phyloP scores from a whole-genome alignment of 768 basidiomycete species.

The Daedaleopsis sinensis region DNA sequence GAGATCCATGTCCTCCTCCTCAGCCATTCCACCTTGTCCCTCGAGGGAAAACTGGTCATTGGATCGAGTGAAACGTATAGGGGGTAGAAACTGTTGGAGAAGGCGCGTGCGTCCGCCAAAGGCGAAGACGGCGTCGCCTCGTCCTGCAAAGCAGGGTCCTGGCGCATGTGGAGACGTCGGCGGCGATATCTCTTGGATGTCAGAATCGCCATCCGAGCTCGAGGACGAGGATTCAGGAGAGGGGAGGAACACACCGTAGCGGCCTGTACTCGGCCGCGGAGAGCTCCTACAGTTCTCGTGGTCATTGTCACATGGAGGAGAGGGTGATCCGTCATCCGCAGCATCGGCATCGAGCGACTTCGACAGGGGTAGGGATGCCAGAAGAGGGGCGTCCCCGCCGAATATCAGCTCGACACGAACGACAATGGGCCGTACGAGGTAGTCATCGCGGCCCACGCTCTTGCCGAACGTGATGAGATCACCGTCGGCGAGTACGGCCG shows the following conservation, averaged over 20 bases:
- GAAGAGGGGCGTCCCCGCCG: conserved; percentile 12
- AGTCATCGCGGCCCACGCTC: conserved; percentile 63
- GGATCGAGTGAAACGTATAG: conserved; percentile 11
- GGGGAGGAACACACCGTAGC: conserved; percentile 58
- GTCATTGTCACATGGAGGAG: not conserved
- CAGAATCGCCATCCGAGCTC: conserved; percentile 41
- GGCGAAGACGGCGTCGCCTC: not conserved
- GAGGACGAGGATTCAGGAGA: conserved; percentile 42
- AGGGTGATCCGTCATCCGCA: conserved; percentile 11
- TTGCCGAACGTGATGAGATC: conserved; percentile 81
- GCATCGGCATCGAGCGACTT: conserved; percentile 2
- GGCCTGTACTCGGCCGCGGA: conserved; percentile 50
- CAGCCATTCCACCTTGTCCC: not conserved
- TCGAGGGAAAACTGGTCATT: conserved; percentile 6
- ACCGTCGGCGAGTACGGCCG: conserved; percentile 62
- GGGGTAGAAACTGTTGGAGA: conserved; percentile 24
- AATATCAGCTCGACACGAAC: conserved; percentile 61
- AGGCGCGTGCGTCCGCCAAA: conserved; percentile 22
- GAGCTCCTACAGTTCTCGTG: conserved; percentile 18
- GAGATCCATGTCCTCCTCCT: conserved; percentile 20
- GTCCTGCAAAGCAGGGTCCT: not conserved
- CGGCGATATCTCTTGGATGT: conserved; percentile 27
- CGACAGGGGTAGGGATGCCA: conserved; percentile 15
- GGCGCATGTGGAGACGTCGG: conserved; percentile 14
- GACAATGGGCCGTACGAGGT: conserved; percentile 63